Evolutionary conservation across 2,329 filamentous ascomycete genomes (phyloP), one percentile per base, ranked within the genome.

Genomic region (Curvularia lunata): DNA sequence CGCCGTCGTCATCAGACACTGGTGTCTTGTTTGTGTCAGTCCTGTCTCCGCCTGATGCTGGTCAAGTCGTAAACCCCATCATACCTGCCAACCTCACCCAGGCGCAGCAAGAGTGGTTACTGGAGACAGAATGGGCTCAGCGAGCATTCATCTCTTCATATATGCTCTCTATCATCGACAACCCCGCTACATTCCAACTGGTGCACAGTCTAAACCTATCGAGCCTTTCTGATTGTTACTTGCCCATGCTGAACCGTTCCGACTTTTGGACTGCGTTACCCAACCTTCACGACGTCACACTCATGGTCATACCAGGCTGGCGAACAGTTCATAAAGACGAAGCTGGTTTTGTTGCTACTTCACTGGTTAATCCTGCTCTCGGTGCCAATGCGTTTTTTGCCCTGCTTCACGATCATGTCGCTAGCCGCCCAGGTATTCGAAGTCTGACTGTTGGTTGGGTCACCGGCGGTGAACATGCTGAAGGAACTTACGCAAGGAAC

Each of bases 71-170:
- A 51, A 67, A 63, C 52, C 69, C 75, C 4, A 70, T 88, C n/a
- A 80, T 83, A 40, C 87, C 87, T 3, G 77, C 79, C 2, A 77
- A 79, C 30, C 80, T 90, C n/a, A 85, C 84, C 0, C 80, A 80
- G 56, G 80, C 84, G n/a, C 89, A 91, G 70, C 85, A 83, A 51
- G 87, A 90, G 72, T 87, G 89, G 85, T 75, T 91, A 1, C 76
- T 88, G 37, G 88, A 91, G 70, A 85, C 86, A 3, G 84, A 87
- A 51, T 90, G 88, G 86, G 87, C 87, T 6, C 87, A 91, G 62
- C 80, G 84, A 52, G 88, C 87, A 18, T 88, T 91, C 69, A 79
- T 91, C 46, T 84, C 87, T 48, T 88, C 88, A 1, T 91, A 88
- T 64, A 83, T 87, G 62, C 83, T 90, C 47, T 84, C 86, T 1